Base-by-base conservation (phyloP, 129 eudicot genomes). In the Tagetes erecta region DNA sequence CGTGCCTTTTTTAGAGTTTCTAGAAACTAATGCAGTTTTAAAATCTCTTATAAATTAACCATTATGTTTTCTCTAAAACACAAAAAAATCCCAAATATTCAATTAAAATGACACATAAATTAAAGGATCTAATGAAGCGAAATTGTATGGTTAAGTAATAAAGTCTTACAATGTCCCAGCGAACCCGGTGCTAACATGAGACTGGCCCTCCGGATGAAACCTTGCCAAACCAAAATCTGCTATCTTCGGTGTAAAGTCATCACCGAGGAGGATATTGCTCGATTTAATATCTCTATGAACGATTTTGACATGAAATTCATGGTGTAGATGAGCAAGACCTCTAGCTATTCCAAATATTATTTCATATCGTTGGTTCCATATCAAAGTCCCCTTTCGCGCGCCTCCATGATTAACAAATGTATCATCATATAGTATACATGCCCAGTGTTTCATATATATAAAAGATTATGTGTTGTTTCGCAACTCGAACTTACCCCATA, bases 211-310 rank as follows among this genome's bases (percentile, higher is more conserved):
- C 1, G 89, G 96, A 2, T 82, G 76, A 78, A 86, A 88, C 68
- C 89, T 86, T 45, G 89, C 92, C 74, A 86, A 68, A 11, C 96
- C 96, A 53, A 89, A 89, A 80, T 89, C 96, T 20, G 89, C 92
- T 69, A 86, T 86, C 63, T 89, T 89, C 34, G 89, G 86, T 67
- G 71, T 86, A 49, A 84, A 82, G 10, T 84, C 87, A 40, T 82
- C 77, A 5, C 67, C 84, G 50, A 86, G 86, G 30, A 89, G 70
- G 37, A 89, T 84, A 53, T 89, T 89, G 77, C 85, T 78, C 0
- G 92, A 84, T 79, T 89, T 89, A 39, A 89, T 84, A 71, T 86
- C 89, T 78, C 96, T 71, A 38, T 89, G 95, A 71, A 89, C 83
- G 75, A 89, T 89, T 53, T 67, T 70, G 3, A 89, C 87, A 71